Percentiles rank a stretch among this genome's conserved stretches.
Conservation (phyloP, 1,139 yeast genomes). For the Yamadazyma blattariae region DNA sequence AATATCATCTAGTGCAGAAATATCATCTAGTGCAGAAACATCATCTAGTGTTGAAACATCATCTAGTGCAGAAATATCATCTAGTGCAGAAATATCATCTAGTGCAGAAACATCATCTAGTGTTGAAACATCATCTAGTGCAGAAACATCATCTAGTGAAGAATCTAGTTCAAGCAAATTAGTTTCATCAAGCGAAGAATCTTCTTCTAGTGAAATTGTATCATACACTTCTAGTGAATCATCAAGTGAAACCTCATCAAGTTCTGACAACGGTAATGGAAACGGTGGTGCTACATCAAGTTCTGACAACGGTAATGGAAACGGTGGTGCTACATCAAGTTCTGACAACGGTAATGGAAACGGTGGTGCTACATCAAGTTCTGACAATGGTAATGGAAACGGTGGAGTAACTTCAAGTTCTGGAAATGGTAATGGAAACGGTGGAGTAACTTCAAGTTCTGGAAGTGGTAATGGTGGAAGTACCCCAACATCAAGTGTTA, state of each 20-base stretch:
- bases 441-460: conserved; percentile 1
- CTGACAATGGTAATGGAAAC: conserved; percentile 4
- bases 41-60: too few species aligned
- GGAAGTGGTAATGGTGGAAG: conserved; percentile 4
- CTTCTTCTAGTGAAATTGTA: not conserved
- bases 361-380: too few species aligned
- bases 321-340: too few species aligned
- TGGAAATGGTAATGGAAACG: conserved; percentile 5
- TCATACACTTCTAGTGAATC: conserved; percentile 1
- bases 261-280: too few species aligned
- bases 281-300: too few species aligned
- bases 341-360: too few species aligned
- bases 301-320: too few species aligned
- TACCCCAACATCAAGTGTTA: not conserved
- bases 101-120: conserved; percentile 5
- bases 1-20: conserved; percentile 5
- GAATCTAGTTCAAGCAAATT: conserved; percentile 6
- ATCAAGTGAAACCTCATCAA: not conserved
- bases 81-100: conserved; percentile 7
- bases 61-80: not conserved
- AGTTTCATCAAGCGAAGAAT: conserved; percentile 4
- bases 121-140: conserved; percentile 5
- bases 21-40: not conserved
- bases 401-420: conserved; percentile 8
- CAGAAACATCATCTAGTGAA: conserved; percentile 5